A percentile compares a stretch with the other conserved stretches of the same genome.
Conservation (phyloP, 305 asterid species). For the Fraxinus platypoda region DNA sequence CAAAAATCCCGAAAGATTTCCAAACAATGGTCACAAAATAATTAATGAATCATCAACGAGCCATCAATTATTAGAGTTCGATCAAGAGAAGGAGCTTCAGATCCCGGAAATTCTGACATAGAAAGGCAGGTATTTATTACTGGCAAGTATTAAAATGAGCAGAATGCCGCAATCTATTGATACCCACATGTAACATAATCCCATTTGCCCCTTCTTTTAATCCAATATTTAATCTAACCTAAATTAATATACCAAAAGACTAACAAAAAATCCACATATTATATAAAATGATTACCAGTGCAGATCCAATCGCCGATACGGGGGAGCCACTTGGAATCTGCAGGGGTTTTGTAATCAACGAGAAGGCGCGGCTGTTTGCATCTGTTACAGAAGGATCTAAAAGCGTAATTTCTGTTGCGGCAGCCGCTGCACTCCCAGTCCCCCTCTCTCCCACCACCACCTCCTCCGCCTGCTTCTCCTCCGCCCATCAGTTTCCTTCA, state of each 20-base stretch:
- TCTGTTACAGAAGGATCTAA: conserved; percentile 72
- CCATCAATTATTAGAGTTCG: background rate
- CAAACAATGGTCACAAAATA: background rate
- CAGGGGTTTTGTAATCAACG: conserved; percentile 71
- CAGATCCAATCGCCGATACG: conserved; percentile 96
- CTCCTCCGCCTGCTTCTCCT: conserved; percentile 17
- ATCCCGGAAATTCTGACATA: background rate
- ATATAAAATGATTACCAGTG: conserved; percentile 44
- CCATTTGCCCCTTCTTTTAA: background rate
- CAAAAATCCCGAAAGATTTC: background rate
- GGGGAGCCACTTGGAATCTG: conserved; percentile 88
- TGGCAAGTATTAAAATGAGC: background rate
- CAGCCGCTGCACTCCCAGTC: conserved; percentile 88
- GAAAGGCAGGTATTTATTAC: background rate
- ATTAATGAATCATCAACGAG: background rate
- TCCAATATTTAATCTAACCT: background rate
- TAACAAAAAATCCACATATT: background rate
- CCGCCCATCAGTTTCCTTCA: background rate
- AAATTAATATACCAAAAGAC: background rate
- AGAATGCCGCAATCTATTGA: background rate
- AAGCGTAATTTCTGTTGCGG: conserved; percentile 73
- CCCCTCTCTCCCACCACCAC: conserved; percentile 67
- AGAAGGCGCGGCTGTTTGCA: conserved; percentile 89
- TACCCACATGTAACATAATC: background rate
- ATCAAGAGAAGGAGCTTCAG: background rate